These are phyloP conservation scores for Eimeria maxima DNA, from an alignment of 169 alveolate genomes.

Conservation along the genomic window DNA sequence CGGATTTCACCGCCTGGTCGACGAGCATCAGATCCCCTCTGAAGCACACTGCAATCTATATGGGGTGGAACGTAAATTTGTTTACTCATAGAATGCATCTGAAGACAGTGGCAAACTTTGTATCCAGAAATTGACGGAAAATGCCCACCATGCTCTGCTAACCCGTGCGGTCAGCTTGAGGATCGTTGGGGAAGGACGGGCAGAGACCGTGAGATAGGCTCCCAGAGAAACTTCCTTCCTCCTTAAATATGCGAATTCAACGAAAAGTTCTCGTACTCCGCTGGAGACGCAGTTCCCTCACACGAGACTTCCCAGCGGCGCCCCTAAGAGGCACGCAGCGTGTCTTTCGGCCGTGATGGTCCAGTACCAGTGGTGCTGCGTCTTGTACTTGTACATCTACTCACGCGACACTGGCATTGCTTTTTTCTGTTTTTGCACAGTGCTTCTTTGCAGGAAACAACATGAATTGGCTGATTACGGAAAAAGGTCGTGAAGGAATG, in stretches of 20 bases:
- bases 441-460: background rate
- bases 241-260: background rate
- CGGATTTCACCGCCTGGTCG: background rate
- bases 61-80: no score
- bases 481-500: no score
- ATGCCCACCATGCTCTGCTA: background rate
- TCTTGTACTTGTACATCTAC: background rate
- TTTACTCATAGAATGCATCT: background rate
- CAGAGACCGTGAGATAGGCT: background rate
- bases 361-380: background rate
- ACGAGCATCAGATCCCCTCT: background rate
- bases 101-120: background rate
- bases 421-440: background rate
- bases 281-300: background rate
- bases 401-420: no score
- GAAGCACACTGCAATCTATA: background rate
- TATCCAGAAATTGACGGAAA: background rate
- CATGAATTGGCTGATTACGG: background rate
- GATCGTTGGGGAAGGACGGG: background rate
- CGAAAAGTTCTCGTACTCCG: background rate
- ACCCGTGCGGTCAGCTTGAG: background rate
- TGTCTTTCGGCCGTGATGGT: background rate
- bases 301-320: background rate
- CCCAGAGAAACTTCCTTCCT: no score
- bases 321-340: background rate